Evolutionary conservation across 441 rosid genomes (phyloP).

Genomic region (Euphorbia celastroides): DNA sequence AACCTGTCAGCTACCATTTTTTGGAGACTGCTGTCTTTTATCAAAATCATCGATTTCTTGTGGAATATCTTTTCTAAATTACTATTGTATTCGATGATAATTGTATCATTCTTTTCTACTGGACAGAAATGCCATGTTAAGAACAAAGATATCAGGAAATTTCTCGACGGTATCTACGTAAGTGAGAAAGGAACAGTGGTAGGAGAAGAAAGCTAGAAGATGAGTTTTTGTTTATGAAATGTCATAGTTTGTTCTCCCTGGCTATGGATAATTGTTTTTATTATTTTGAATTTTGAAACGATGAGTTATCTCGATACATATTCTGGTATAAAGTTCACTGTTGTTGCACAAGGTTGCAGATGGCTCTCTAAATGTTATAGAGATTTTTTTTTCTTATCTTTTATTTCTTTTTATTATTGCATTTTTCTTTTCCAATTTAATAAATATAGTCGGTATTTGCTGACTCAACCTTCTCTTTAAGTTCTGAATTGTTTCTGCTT

Average conservation of each 20-base stretch:
- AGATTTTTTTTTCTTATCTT: no score
- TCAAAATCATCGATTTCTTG: not conserved
- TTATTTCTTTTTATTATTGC: no score
- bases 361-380: no score
- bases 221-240: not conserved
- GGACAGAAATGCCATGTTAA: slow-evolving; percentile 85
- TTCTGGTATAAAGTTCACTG: no score
- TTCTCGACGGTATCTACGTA: slow-evolving; percentile 72
- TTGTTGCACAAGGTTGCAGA: no score
- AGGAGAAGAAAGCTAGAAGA: slow-evolving; percentile 33
- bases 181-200: slow-evolving; percentile 62
- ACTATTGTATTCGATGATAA: not conserved
- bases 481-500: no score
- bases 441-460: no score
- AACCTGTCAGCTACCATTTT: no score
- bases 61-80: no score
- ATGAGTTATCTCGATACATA: no score
- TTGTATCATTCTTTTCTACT: not conserved
- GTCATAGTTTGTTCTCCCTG: not conserved
- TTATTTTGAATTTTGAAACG: not conserved
- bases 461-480: no score
- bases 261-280: not conserved
- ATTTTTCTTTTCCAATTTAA: no score
- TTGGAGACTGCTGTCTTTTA: not conserved
- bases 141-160: slow-evolving; percentile 83